Conservation (phyloP, 2,329 filamentous ascomycete genomes). For the Ceratocystis cubensis region DNA sequence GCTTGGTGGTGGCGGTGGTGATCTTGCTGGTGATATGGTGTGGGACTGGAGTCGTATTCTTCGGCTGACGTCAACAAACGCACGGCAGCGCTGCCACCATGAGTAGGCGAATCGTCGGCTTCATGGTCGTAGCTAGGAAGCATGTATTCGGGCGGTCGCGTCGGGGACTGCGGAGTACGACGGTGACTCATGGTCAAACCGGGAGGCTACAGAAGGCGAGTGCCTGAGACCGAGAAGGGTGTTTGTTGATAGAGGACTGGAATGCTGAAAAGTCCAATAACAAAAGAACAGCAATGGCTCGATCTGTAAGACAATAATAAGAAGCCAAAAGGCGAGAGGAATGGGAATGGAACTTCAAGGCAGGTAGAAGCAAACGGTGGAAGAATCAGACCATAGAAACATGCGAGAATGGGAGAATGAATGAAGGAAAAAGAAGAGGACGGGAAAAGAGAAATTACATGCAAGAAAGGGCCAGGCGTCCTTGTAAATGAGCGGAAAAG, state of each 20-base stretch:
- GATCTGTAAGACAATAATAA: background rate
- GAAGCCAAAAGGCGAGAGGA: background rate
- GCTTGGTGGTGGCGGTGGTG: constrained; percentile 27
- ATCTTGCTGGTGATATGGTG: constrained; percentile 27
- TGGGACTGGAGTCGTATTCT: constrained; percentile 30
- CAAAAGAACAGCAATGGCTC: background rate
- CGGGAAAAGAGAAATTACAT: background rate
- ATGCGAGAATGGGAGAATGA: background rate
- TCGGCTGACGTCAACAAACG: constrained; percentile 52
- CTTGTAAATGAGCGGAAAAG: background rate
- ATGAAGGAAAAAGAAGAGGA: background rate
- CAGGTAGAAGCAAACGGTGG: background rate
- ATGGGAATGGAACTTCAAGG: background rate
- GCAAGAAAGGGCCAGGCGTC: background rate
- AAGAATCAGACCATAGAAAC: background rate
- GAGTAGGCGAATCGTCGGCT: constrained; percentile 32
- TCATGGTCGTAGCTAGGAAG: constrained; percentile 45
- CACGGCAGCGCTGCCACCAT: constrained; percentile 40
- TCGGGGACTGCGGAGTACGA: constrained; percentile 28
- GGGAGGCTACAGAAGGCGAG: background rate
- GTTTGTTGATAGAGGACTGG: background rate
- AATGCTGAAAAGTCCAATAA: constrained; percentile 2
- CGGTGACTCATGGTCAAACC: constrained; percentile 18
- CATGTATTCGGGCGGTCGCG: constrained; percentile 45
- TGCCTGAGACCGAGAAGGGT: background rate